A percentile compares a stretch with the other conserved stretches of the same genome.
Evolutionary conservation across 352 stramenopile species (phyloP).

Genomic region (Phytopythium helicoides): DNA sequence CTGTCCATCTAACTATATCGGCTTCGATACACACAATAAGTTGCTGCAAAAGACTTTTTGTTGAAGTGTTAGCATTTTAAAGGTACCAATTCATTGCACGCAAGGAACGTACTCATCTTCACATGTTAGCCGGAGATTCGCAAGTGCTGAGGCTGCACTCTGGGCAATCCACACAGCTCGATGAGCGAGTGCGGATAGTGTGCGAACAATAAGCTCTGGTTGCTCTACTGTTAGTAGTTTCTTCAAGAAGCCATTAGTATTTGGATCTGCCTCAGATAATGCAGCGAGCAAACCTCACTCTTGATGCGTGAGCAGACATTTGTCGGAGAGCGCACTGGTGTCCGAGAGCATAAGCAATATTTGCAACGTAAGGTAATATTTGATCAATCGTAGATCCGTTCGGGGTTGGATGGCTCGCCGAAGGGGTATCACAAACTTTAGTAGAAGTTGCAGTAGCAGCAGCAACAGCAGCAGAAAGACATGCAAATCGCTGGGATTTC

Average conservation of each 20-base stretch:
- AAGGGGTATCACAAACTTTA: too few relatives aligned
- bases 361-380: too few relatives aligned
- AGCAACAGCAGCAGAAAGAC: not conserved
- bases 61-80: too few relatives aligned
- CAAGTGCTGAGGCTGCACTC: constrained; percentile 7
- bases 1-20: constrained; percentile 47
- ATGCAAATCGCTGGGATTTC: not conserved
- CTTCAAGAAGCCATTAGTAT: too few relatives aligned
- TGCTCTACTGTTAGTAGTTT: constrained; percentile 29
- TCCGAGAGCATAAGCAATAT: constrained; percentile 15
- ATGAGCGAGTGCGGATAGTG: constrained; percentile 33
- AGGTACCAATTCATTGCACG: too few relatives aligned
- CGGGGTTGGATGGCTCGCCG: too few relatives aligned
- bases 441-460: not conserved
- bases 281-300: constrained; percentile 7
- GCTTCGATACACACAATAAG: constrained; percentile 32
- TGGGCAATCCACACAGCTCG: constrained; percentile 26
- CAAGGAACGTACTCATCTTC: constrained; percentile 15
- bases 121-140: not conserved
- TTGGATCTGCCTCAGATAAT: too few relatives aligned
- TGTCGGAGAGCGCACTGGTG: too few relatives aligned
- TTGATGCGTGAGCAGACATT: not conserved
- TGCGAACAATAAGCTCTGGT: constrained; percentile 29
- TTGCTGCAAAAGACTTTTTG: constrained; percentile 34
- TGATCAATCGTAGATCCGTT: too few relatives aligned